A percentile compares a stretch with the other conserved stretches of the same genome.
Evolutionary conservation across 2,329 filamentous ascomycete genomes (phyloP).

Genomic region (Aspergillus chevalieri): DNA sequence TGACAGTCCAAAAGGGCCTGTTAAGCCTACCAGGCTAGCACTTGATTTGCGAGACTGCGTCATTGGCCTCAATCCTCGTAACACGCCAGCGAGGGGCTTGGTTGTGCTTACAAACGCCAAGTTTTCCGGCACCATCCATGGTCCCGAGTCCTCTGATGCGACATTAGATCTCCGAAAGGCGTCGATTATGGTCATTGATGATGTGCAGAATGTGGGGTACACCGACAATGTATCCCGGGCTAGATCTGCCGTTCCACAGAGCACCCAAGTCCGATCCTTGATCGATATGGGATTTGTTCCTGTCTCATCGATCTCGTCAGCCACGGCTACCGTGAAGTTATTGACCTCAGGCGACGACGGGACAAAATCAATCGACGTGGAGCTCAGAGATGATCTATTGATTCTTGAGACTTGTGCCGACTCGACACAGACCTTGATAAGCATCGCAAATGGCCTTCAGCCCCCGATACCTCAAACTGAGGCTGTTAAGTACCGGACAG

Average conservation of each 20-base stretch:
- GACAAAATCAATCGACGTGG: slow-evolving; percentile 66
- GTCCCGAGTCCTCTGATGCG: slow-evolving; percentile 58
- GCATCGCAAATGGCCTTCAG: slow-evolving; percentile 69
- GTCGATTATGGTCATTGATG: slow-evolving; percentile 76
- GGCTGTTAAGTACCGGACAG: slow-evolving; percentile 77
- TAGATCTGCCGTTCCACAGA: slow-evolving; percentile 22
- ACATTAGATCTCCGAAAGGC: slow-evolving; percentile 69
- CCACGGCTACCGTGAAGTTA: slow-evolving; percentile 61
- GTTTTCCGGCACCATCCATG: slow-evolving; percentile 61
- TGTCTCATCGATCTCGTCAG: slow-evolving; percentile 79
- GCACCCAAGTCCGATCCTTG: slow-evolving; percentile 45
- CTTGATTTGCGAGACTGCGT: slow-evolving; percentile 75
- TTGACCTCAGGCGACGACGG: slow-evolving; percentile 50
- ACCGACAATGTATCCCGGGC: slow-evolving; percentile 28
- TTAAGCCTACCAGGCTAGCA: slow-evolving; percentile 48
- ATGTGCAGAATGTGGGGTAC: slow-evolving; percentile 49
- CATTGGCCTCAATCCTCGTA: slow-evolving; percentile 75
- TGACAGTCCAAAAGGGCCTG: slow-evolving; percentile 15
- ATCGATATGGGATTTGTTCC: slow-evolving; percentile 70
- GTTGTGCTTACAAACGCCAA: slow-evolving; percentile 73
- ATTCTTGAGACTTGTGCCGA: slow-evolving; percentile 94
- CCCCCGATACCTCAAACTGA: slow-evolving; percentile 79
- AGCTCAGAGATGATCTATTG: slow-evolving; percentile 77
- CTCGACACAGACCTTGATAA: slow-evolving; percentile 86
- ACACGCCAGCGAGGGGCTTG: slow-evolving; percentile 66